Conservation (phyloP, 345 rosid genomes). For the Isatis tinctoria region DNA sequence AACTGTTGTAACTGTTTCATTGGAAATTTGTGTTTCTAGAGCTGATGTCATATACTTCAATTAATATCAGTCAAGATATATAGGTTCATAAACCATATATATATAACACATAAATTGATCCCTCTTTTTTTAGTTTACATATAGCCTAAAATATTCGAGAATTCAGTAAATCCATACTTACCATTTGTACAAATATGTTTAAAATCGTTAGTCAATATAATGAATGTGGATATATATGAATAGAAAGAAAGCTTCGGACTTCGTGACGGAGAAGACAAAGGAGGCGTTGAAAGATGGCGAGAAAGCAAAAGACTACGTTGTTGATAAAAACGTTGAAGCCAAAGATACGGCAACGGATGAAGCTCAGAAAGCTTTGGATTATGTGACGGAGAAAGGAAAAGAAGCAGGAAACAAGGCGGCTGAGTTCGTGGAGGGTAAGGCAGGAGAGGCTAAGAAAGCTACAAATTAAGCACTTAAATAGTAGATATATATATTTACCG, state of each 20-base stretch:
- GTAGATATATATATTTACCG: neutral
- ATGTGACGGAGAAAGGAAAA: constrained; percentile 34
- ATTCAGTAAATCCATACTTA: no score
- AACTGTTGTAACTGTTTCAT: neutral
- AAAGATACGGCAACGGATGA: neutral
- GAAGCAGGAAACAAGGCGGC: constrained; percentile 17
- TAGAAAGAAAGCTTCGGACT: constrained; percentile 31
- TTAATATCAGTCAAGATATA: no score
- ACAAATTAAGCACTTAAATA: constrained; percentile 11
- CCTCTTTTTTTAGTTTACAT: no score
- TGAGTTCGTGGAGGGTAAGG: constrained; percentile 12
- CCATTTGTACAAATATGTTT: neutral
- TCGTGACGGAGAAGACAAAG: constrained; percentile 22
- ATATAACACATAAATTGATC: no score
- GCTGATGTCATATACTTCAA: no score
- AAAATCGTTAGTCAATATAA: neutral
- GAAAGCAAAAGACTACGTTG: constrained; percentile 27
- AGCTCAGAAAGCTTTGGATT: constrained; percentile 23
- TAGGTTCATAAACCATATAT: no score
- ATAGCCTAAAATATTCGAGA: no score
- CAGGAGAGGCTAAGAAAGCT: constrained; percentile 25
- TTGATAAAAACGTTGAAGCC: constrained; percentile 18
- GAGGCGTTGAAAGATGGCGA: constrained; percentile 27
- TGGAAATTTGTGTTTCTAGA: neutral
- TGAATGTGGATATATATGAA: neutral